Evolutionary conservation across 768 basidiomycete species (phyloP), one percentile per base, ranked within the genome.

Genomic region (Tricholoma matsutake): DNA sequence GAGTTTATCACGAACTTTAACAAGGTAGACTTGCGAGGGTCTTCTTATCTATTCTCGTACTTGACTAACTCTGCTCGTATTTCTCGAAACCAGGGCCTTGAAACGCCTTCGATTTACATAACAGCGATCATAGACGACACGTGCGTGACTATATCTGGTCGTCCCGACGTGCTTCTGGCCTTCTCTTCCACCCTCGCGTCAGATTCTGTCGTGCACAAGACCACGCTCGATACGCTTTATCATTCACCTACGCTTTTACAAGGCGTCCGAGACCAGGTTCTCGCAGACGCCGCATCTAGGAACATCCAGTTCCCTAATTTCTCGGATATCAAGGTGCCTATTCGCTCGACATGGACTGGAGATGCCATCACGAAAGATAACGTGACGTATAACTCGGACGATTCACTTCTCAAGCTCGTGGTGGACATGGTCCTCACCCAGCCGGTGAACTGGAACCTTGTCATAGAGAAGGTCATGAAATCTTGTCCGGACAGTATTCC

Each of bases 61-160:
- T 65, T 52, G 37, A 22, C 62, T 52, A 28, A 54, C 43, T 49
- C 60, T 60, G 11, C 13, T 20, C 45, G 41, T 59, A 20, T 61
- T 64, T 29, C 57, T 61, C 31, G 25, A 54, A 37, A 45, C 56
- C 22, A 68, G 67, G 56, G 32, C 39, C 22, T 18, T 57, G 60
- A 60, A 58, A 61, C 60, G 25, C 45, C 60, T 51, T 67, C 68
- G 14, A 70, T 87, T 66, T 76, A 71, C 66, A 71, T 87, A 49
- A 86, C 85, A 0, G 82, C 84, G 8, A 72, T 84, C 60, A 73
- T 83, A 54, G 79, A 80, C 60, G 73, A 78, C 56, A 70, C 64
- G 10, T 80, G 76, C 58, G 72, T 85, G 57, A 86, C 86, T 10
- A 72, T 87, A 54, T 88, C 86, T 2, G 87, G 86, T 22, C 78